Percentiles rank a stretch among this genome's conserved stretches.
phyloP scores from a whole-genome alignment of 1,284 basidiomycete species.

The Sparassis latifolia region DNA sequence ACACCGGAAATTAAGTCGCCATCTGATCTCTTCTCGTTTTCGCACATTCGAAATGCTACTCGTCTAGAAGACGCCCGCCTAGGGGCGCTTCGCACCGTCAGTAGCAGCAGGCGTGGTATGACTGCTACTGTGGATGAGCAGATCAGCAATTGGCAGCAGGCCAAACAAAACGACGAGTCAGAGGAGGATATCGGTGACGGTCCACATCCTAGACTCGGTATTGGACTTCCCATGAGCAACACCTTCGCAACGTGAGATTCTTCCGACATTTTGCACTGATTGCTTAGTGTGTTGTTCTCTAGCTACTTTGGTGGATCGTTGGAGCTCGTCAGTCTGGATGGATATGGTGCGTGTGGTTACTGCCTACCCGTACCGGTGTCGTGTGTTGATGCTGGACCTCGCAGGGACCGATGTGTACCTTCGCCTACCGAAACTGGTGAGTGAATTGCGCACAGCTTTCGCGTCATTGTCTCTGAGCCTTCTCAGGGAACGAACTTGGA shows the following conservation, averaged over 20 bases:
- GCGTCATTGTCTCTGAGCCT: slow-evolving; percentile 1
- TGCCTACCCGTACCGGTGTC: not conserved
- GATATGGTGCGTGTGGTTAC: slow-evolving; percentile 60
- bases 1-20: slow-evolving; percentile 49
- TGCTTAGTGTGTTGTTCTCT: slow-evolving; percentile 1
- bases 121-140: slow-evolving; percentile 75
- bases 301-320: slow-evolving; percentile 81
- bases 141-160: slow-evolving; percentile 42
- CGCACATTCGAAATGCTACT: slow-evolving; percentile 68
- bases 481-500: slow-evolving; percentile 76
- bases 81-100: slow-evolving; percentile 62
- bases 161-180: slow-evolving; percentile 26
- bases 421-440: slow-evolving; percentile 73
- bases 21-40: slow-evolving; percentile 77
- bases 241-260: slow-evolving; percentile 68
- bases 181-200: slow-evolving; percentile 42
- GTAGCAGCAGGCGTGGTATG: slow-evolving; percentile 55
- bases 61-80: slow-evolving; percentile 63
- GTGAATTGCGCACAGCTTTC: slow-evolving; percentile 19
- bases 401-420: slow-evolving; percentile 79
- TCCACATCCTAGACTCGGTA: slow-evolving; percentile 63
- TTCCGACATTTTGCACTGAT: not conserved
- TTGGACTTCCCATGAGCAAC: slow-evolving; percentile 81
- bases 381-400: not conserved
- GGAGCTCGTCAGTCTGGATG: slow-evolving; percentile 76